Percentiles rank a stretch among this genome's conserved stretches.
phyloP scores from a whole-genome alignment of 306 rosid species.

The Cicer cuneatum region DNA sequence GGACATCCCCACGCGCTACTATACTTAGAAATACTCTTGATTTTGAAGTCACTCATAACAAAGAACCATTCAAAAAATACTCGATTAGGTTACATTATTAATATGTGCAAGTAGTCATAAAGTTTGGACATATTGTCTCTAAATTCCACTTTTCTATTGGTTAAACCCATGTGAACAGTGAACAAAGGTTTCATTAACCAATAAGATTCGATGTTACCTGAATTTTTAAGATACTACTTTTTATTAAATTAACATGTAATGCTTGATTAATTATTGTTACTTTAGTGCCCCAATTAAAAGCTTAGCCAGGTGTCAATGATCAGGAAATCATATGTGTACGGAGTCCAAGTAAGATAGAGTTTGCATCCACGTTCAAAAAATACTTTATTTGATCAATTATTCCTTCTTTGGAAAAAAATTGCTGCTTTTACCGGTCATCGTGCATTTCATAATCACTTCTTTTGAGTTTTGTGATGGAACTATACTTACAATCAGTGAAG shows the following conservation, averaged over 20 bases:
- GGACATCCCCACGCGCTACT: constrained; percentile 47
- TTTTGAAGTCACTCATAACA: not conserved
- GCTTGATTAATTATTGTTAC: constrained; percentile 21
- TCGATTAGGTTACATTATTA: constrained; percentile 41
- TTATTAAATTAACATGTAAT: constrained; percentile 34
- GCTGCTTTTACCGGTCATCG: constrained; percentile 48
- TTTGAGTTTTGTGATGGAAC: constrained; percentile 43
- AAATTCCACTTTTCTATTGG: constrained; percentile 51
- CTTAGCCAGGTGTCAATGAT: constrained; percentile 79
- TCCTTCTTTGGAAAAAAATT: constrained; percentile 48
- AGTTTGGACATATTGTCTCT: constrained; percentile 53
- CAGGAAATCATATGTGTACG: constrained; percentile 57
- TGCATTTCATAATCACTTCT: constrained; percentile 32
- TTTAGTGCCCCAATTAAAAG: constrained; percentile 28
- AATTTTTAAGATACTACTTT: constrained; percentile 43
- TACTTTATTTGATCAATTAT: constrained; percentile 11
- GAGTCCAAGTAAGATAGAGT: constrained; percentile 48
- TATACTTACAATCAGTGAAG: constrained; percentile 41
- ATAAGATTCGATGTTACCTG: constrained; percentile 62
- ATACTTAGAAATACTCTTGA: constrained; percentile 37
- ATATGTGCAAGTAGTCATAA: constrained; percentile 45
- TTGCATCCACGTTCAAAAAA: not conserved
- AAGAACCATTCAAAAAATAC: constrained; percentile 21
- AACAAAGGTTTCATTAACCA: constrained; percentile 55
- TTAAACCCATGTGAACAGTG: constrained; percentile 61